Conservation (phyloP, 108 stramenopile species). For the Pseudonitzschia pungens region DNA sequence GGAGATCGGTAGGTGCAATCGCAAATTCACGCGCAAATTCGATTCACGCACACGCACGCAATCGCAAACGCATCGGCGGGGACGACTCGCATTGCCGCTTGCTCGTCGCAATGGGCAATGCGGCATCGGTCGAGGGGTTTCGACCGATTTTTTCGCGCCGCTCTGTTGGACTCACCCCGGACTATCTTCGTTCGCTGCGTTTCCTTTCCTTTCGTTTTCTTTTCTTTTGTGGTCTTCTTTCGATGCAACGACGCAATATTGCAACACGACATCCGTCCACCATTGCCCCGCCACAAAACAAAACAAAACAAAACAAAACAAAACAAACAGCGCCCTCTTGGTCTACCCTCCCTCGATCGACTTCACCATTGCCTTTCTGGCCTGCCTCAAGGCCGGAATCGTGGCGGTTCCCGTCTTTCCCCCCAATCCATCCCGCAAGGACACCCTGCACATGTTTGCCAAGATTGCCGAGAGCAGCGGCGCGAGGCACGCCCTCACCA, state of each 20-base stretch:
- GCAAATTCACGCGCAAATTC: too few relatives aligned
- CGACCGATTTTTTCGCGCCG: too few relatives aligned
- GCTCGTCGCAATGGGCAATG: too few relatives aligned
- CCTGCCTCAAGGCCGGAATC: conserved; percentile 89
- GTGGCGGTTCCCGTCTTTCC: conserved; percentile 96
- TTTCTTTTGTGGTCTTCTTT: too few relatives aligned
- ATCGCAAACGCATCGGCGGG: too few relatives aligned
- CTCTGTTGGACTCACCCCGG: too few relatives aligned
- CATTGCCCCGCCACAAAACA: background rate
- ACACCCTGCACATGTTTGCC: conserved; percentile 77
- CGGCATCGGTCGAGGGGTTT: too few relatives aligned
- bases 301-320: background rate
- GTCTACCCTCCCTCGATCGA: conserved; percentile 96
- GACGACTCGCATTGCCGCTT: background rate
- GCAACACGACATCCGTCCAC: background rate
- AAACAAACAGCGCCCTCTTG: conserved; percentile 77
- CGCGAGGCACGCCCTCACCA: conserved; percentile 87
- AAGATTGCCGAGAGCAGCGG: conserved; percentile 77
- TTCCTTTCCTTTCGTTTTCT: background rate
- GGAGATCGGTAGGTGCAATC: conserved; percentile 36
- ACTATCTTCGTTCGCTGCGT: background rate
- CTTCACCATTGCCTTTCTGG: conserved; percentile 94
- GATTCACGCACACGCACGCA: too few relatives aligned
- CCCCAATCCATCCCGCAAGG: conserved; percentile 85
- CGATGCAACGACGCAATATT: too few relatives aligned